Evolutionary conservation across 805 yeast genomes (phyloP).

Genomic region (Candida ovalis): DNA sequence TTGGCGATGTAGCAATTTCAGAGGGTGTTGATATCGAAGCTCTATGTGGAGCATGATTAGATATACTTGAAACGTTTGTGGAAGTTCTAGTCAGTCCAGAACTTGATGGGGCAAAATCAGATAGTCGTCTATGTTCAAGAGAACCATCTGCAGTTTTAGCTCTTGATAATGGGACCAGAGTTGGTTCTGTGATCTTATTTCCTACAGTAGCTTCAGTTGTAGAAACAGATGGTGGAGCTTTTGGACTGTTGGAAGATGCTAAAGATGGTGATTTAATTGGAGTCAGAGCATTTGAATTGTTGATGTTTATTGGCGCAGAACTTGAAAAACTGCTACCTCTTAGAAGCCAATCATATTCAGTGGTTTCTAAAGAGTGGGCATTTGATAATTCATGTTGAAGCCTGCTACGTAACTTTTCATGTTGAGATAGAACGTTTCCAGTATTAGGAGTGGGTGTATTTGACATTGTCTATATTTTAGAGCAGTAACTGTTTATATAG

Average conservation of each 20-base stretch:
- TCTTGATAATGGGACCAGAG: conserved; percentile 16
- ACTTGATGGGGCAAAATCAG: conserved; percentile 5
- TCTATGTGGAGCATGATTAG: conserved; percentile 3
- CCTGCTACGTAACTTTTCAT: conserved; percentile 26
- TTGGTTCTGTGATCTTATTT: conserved; percentile 5
- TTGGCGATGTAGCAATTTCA: conserved; percentile 4
- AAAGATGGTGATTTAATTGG: conserved; percentile 27
- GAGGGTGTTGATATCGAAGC: background rate
- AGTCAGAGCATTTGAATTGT: conserved; percentile 5
- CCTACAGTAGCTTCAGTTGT: conserved; percentile 13
- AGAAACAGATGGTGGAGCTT: conserved; percentile 26
- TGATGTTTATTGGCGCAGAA: conserved; percentile 1
- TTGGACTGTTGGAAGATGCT: conserved; percentile 19
- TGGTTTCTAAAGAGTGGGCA: conserved; percentile 18
- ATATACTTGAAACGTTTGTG: conserved; percentile 23
- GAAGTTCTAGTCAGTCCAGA: conserved; percentile 23
- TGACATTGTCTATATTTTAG: background rate
- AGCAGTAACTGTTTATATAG: too few relatives aligned
- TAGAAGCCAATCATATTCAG: conserved; percentile 32
- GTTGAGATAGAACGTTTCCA: conserved; percentile 15
- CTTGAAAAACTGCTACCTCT: conserved; percentile 15
- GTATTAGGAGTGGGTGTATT: background rate
- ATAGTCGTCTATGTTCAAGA: conserved; percentile 8
- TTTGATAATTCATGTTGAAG: conserved; percentile 26
- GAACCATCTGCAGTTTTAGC: conserved; percentile 26